Percentiles rank a stretch among this genome's conserved stretches.
phyloP scores from a whole-genome alignment of 2,329 filamentous ascomycete species.

The Nothopassalora personata region DNA sequence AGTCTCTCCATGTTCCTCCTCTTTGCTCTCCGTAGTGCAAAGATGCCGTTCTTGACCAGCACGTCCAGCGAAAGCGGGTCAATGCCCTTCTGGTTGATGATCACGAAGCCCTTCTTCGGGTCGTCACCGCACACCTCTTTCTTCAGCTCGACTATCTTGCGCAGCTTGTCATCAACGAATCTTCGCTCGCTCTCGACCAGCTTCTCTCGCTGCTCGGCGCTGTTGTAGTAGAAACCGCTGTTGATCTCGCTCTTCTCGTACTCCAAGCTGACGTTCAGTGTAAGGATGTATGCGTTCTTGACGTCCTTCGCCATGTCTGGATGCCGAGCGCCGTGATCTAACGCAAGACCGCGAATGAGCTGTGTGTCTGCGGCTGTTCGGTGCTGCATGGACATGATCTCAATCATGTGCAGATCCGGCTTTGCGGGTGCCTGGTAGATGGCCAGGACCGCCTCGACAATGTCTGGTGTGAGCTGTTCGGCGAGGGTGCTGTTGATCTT shows the following conservation, averaged over 20 bases:
- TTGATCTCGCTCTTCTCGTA: conserved; percentile 99
- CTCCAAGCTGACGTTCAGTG: conserved; percentile 91
- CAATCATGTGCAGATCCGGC: conserved; percentile 97
- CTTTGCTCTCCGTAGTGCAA: conserved; percentile 91
- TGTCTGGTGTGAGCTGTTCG: conserved; percentile 84
- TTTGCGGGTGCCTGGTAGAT: conserved; percentile 87
- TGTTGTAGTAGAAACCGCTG: conserved; percentile 97
- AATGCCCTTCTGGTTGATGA: conserved; percentile 99
- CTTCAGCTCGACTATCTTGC: conserved; percentile 75
- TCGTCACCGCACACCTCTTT: conserved; percentile 86
- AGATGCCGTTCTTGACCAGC: conserved; percentile 94
- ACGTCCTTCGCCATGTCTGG: conserved; percentile 97
- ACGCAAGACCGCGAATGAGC: conserved; percentile 83
- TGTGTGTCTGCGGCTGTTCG: conserved; percentile 92
- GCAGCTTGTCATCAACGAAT: conserved; percentile 74
- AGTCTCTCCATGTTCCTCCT: conserved; percentile 98
- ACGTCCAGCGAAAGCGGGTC: conserved; percentile 94
- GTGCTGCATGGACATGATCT: conserved; percentile 99
- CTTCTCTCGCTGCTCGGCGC: conserved; percentile 93
- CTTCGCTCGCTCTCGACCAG: conserved; percentile 93
- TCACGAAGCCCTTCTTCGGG: conserved; percentile 89
- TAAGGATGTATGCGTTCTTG: conserved; percentile 92
- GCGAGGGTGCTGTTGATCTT: conserved; percentile 89
- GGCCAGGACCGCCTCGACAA: conserved; percentile 91
- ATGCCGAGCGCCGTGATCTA: conserved; percentile 93